Conservation (phyloP, 768 basidiomycete species). For the Baorangia bicolor region DNA sequence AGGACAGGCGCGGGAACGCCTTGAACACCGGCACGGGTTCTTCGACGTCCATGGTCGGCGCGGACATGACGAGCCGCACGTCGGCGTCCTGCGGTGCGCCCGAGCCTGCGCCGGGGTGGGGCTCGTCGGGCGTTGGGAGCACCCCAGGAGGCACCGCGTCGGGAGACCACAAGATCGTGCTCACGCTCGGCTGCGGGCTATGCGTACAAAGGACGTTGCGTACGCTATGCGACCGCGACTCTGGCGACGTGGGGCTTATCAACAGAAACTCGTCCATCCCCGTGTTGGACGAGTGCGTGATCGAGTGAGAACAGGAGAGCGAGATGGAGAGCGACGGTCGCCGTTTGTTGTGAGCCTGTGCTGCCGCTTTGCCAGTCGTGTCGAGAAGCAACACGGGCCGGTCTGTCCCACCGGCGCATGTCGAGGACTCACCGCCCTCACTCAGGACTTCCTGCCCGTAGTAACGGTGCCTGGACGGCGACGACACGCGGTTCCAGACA, state of each 20-base stretch:
- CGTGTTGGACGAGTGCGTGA: constrained; percentile 11
- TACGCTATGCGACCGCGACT: constrained; percentile 1
- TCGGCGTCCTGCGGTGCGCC: neutral
- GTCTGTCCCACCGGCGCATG: neutral
- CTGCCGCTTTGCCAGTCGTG: neutral
- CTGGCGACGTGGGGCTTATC: constrained; percentile 7
- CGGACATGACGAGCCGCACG: constrained; percentile 3
- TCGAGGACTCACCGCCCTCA: neutral
- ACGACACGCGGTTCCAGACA: constrained; percentile 17
- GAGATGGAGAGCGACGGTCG: constrained; percentile 18
- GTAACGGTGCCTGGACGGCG: constrained; percentile 21
- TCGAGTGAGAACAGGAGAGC: constrained; percentile 12
- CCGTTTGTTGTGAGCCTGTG: neutral
- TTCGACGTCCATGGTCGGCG: neutral
- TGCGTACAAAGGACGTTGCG: constrained; percentile 4
- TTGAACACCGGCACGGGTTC: constrained; percentile 4
- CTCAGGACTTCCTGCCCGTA: constrained; percentile 13
- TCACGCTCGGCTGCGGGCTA: constrained; percentile 2
- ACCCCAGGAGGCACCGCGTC: neutral
- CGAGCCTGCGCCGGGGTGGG: neutral
- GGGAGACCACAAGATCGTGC: neutral
- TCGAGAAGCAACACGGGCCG: constrained; percentile 5
- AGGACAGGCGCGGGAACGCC: constrained; percentile 14
- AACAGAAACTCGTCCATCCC: constrained; percentile 26
- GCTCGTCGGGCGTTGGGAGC: neutral